Percentiles rank a stretch among this genome's conserved stretches.
Evolutionary conservation across 2,329 filamentous ascomycete genomes (phyloP).

Genomic region (Diplocarpon rosae): DNA sequence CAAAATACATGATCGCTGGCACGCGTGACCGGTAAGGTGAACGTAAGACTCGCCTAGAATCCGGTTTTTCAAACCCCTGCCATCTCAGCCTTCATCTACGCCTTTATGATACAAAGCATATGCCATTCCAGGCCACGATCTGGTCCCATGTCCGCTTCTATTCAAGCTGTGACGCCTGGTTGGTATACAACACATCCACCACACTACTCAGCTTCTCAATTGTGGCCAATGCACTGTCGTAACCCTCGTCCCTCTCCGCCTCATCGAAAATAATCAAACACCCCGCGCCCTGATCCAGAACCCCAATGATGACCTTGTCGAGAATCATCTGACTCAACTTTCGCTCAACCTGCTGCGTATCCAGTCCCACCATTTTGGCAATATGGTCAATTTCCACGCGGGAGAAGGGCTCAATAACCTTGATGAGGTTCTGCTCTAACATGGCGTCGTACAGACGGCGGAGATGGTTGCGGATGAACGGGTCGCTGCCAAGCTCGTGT

Average conservation of each 20-base stretch:
- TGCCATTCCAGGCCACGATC: slow-evolving; percentile 6
- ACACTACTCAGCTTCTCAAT: slow-evolving; percentile 97
- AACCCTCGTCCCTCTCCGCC: slow-evolving; percentile 82
- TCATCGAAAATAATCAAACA: slow-evolving; percentile 97
- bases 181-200: slow-evolving; percentile 94
- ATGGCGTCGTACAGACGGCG: slow-evolving; percentile 94
- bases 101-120: slow-evolving; percentile 24
- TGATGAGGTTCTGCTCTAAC: slow-evolving; percentile 98
- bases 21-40: neutral
- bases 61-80: slow-evolving; percentile 8
- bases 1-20: neutral
- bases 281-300: slow-evolving; percentile 92
- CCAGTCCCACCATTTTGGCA: slow-evolving; percentile 92
- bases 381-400: slow-evolving; percentile 95
- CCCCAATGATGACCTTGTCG: slow-evolving; percentile 96
- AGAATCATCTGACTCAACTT: slow-evolving; percentile 99
- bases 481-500: slow-evolving; percentile 85
- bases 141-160: slow-evolving; percentile 29
- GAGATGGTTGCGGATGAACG: slow-evolving; percentile 95
- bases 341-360: slow-evolving; percentile 92
- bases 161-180: slow-evolving; percentile 92
- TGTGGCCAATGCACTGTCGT: slow-evolving; percentile 86
- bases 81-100: slow-evolving; percentile 8
- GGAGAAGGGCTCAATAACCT: slow-evolving; percentile 98
- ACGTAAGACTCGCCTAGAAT: neutral